Conservation (phyloP, 169 alveolate genomes). For the Cryptosporidium andersoni region DNA sequence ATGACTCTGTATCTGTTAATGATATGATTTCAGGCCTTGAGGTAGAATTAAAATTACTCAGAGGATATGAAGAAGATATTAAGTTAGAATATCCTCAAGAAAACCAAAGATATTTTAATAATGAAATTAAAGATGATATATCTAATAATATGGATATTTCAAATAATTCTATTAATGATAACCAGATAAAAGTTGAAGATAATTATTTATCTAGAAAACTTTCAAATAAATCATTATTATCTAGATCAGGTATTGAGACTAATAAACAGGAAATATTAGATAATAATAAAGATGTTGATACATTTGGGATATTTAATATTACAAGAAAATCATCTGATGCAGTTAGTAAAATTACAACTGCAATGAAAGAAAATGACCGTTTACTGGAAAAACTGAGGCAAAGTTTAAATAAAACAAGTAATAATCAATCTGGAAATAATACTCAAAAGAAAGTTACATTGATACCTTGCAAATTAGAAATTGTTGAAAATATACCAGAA, state of each 20-base stretch:
- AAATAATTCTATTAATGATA: not conserved
- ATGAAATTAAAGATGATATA: not conserved
- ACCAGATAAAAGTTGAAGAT: not conserved
- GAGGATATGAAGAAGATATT: conserved; percentile 21
- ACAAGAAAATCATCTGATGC: conserved; percentile 59
- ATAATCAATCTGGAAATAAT: not conserved
- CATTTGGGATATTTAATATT: conserved; percentile 37
- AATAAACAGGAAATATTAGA: not conserved
- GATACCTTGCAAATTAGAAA: not conserved
- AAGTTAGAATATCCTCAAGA: not conserved
- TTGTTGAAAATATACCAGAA: not conserved
- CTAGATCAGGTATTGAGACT: conserved; percentile 39
- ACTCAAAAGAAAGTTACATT: not conserved
- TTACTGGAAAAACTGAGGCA: conserved; percentile 44
- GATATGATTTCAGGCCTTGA: conserved; percentile 56
- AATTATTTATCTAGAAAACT: not conserved
- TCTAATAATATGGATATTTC: not conserved
- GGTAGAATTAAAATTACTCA: conserved; percentile 40
- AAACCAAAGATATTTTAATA: not conserved
- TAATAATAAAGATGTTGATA: conserved; percentile 12
- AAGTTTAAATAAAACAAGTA: conserved; percentile 7
- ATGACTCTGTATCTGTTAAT: not conserved
- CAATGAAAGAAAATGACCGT: conserved; percentile 44
- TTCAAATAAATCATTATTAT: conserved; percentile 27
- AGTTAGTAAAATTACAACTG: conserved; percentile 34